Base-by-base conservation (phyloP, 495 filamentous ascomycete species). In the Physcia stellaris region DNA sequence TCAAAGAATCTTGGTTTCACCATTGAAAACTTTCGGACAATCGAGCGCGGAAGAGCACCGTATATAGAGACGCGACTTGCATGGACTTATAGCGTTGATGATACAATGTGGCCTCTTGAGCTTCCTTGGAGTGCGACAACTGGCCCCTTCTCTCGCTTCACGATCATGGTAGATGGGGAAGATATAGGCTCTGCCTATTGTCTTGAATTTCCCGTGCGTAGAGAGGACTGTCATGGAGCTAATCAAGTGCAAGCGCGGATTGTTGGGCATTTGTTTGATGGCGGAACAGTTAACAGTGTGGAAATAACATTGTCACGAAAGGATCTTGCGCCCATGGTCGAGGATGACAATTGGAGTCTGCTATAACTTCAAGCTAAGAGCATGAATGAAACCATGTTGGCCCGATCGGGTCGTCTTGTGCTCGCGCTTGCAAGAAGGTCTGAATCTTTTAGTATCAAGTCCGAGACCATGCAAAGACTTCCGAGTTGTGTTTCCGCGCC, bases 91-190 rank as follows among this genome's bases (percentile, higher is more conserved):
- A 20, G 10, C 4, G 6, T 6, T 7, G 6, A 6, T 6, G 34
- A 16, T 24, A 11, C n/a, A 17, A 16, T 12, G 4, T 24, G 34
- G 34, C 20, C 34, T n/a, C 12, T 12, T n/a, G 18, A n/a, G 20
- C 24, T 37, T n/a, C 34, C 34, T n/a, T 37, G 34, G 34, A 37
- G 34, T n/a, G 21, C 7, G 10, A 23, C 18, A 6, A 37, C 34
- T n/a, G 34, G 19, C 15, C 34, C 34, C 6, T 37, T 37, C 21
- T 23, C 18, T 2, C 27, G 21, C 9, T 37, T 37, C 18, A 37
- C 34, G 11, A 24, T 24, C 4, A 6, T 6, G 13, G 5, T 37
- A 3, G 21, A 17, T 6, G 34, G 34, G 2, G 21, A 22, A 16
- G 21, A 9, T 17, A 24, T 24, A 24, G 6, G 4, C 20, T n/a